A percentile compares a stretch with the other conserved stretches of the same genome.
These are phyloP conservation scores for Prunus mume DNA, from an alignment of 306 rosid genomes.

Conservation along the genomic window DNA sequence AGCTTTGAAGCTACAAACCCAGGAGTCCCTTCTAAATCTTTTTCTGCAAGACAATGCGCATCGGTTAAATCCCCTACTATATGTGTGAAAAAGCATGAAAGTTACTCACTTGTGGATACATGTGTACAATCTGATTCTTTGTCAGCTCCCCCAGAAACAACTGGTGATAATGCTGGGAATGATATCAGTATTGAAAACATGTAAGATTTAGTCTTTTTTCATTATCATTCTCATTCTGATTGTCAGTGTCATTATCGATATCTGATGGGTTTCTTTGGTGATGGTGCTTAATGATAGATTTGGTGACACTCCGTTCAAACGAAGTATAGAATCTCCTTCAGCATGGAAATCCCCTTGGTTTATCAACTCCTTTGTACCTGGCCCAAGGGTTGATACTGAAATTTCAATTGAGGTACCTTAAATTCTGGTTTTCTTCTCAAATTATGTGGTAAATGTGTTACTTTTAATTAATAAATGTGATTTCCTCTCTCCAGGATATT, in stretches of 20 bases:
- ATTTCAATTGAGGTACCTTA: constrained; percentile 79
- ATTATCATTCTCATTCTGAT: not conserved
- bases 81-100: constrained; percentile 45
- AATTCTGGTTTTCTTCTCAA: constrained; percentile 5
- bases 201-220: constrained; percentile 47
- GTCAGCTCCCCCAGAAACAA: constrained; percentile 41
- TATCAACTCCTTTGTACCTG: constrained; percentile 62
- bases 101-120: constrained; percentile 39
- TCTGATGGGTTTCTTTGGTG: constrained; percentile 27
- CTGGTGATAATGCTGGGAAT: constrained; percentile 36
- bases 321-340: constrained; percentile 94
- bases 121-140: constrained; percentile 41
- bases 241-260: not conserved
- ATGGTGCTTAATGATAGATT: constrained; percentile 52
- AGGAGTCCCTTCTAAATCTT: constrained; percentile 32
- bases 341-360: constrained; percentile 99
- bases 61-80: constrained; percentile 48
- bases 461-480: constrained; percentile 3
- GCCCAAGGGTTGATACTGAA: constrained; percentile 78
- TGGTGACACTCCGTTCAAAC: constrained; percentile 73
- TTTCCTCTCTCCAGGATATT: constrained; percentile 59
- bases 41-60: constrained; percentile 36
- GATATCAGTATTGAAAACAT: constrained; percentile 54
- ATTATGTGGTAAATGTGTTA: not conserved
- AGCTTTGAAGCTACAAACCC: constrained; percentile 39